Conservation (phyloP, 768 basidiomycete species). For the Sporobolomyces roseus region DNA sequence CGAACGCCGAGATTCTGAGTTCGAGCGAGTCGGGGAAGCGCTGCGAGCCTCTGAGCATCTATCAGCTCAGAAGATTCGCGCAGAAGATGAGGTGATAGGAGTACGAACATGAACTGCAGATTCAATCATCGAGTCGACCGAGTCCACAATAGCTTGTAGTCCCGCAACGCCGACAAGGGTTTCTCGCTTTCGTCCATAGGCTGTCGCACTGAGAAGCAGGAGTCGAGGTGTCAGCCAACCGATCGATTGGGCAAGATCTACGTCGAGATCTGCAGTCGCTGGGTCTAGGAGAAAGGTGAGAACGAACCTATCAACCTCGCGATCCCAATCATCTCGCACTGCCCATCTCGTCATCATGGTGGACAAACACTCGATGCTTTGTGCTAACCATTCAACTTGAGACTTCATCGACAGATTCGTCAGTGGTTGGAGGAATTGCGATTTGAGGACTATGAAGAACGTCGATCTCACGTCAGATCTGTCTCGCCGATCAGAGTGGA, state of each 20-base stretch:
- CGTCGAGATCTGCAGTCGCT: slow-evolving; percentile 8
- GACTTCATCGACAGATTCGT: background rate
- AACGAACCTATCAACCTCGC: background rate
- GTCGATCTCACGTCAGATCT: background rate
- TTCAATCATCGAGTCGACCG: no score
- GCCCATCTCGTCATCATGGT: slow-evolving; percentile 1
- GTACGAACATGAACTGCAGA: no score
- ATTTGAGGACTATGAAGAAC: background rate
- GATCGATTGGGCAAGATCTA: background rate
- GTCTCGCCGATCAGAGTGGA: no score
- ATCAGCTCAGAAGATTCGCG: no score
- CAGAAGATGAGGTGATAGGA: no score
- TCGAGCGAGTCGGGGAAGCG: slow-evolving; percentile 6
- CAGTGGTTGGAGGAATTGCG: background rate
- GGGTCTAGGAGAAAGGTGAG: background rate
- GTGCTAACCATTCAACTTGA: background rate
- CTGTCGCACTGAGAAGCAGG: background rate
- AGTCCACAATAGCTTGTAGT: no score
- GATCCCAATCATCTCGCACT: slow-evolving; percentile 8
- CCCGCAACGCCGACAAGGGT: no score
- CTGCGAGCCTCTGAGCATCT: background rate
- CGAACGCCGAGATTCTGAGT: slow-evolving; percentile 10
- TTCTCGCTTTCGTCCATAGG: no score
- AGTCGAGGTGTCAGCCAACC: no score
- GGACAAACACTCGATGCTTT: background rate